Percentiles rank a stretch among this genome's conserved stretches.
phyloP scores from a whole-genome alignment of 192 early-diverging fungal genomes.

The Phlyctochytrium planicorne region DNA sequence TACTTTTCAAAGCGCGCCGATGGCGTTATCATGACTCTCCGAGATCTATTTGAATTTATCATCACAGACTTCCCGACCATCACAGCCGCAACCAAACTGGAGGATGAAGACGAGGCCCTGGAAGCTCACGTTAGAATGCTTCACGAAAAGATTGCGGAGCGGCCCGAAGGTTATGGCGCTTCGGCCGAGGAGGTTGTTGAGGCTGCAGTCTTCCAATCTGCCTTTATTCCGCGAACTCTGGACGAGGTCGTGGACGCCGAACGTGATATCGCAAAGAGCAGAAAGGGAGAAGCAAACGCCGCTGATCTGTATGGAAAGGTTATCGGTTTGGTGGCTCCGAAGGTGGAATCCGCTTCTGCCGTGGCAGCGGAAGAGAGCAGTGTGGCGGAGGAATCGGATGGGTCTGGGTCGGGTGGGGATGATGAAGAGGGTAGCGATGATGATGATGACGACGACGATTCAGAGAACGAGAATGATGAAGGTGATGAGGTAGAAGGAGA shows the following conservation, averaged over 20 bases:
- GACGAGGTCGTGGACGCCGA: conserved; percentile 89
- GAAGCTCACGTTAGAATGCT: conserved; percentile 50
- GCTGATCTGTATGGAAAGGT: conserved; percentile 11
- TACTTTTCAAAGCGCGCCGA: conserved; percentile 80
- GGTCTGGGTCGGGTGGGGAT: conserved; percentile 5
- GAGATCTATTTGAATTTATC: conserved; percentile 89
- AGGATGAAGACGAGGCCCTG: conserved; percentile 32
- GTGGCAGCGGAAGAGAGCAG: not conserved
- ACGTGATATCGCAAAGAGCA: conserved; percentile 75
- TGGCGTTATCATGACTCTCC: conserved; percentile 58
- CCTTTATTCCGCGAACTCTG: conserved; percentile 88
- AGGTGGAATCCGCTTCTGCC: not conserved
- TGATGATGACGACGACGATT: conserved; percentile 34
- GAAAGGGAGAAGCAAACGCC: conserved; percentile 55
- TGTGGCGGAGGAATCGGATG: not conserved
- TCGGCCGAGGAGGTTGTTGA: conserved; percentile 52
- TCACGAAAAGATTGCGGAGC: conserved; percentile 24
- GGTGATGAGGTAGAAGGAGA: conserved; percentile 36
- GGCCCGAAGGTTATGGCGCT: conserved; percentile 34
- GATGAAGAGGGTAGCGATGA: conserved; percentile 29
- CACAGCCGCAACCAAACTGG: not conserved
- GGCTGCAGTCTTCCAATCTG: conserved; percentile 89
- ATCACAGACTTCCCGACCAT: conserved; percentile 28
- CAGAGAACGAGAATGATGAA: conserved; percentile 31
- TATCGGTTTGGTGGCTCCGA: conserved; percentile 12